Evolutionary conservation across 2,329 filamentous ascomycete genomes (phyloP).

Genomic region (Fusarium subtropicale): DNA sequence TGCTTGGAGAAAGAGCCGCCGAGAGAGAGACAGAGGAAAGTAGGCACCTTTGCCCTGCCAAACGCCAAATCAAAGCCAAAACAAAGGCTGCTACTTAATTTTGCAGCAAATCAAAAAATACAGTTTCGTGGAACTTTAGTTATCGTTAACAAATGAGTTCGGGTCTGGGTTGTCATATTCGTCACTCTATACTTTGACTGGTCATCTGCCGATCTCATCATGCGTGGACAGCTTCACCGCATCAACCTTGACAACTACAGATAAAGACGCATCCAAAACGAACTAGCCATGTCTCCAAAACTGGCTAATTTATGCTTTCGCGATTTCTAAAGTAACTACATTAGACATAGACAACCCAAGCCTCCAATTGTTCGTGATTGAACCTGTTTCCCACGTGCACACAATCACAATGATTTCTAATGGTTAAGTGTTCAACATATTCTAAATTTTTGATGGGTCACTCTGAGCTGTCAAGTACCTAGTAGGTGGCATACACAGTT

Average conservation of each 20-base stretch:
- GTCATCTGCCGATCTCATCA: not conserved
- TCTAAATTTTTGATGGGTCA: not conserved
- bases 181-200: not conserved
- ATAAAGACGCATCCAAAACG: not conserved
- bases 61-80: slow-evolving; percentile 20
- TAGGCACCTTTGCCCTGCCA: not conserved
- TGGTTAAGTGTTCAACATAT: not conserved
- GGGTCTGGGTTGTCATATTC: not conserved
- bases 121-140: not conserved
- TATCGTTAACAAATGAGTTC: not conserved
- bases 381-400: not conserved
- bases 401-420: not conserved
- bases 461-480: not conserved
- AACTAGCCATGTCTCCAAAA: not conserved
- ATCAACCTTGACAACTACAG: not conserved
- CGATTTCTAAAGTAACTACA: not conserved
- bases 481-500: not conserved
- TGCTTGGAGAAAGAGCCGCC: slow-evolving; percentile 3
- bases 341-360: not conserved
- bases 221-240: slow-evolving; percentile 20
- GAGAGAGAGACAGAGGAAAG: not conserved
- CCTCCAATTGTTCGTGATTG: not conserved
- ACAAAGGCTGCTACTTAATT: slow-evolving; percentile 5
- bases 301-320: not conserved
- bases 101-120: not conserved